Percentiles rank a stretch among this genome's conserved stretches.
These are phyloP conservation scores for Coemansia sp. DNA, from an alignment of 192 early-diverging fungal genomes.

Conservation along the genomic window DNA sequence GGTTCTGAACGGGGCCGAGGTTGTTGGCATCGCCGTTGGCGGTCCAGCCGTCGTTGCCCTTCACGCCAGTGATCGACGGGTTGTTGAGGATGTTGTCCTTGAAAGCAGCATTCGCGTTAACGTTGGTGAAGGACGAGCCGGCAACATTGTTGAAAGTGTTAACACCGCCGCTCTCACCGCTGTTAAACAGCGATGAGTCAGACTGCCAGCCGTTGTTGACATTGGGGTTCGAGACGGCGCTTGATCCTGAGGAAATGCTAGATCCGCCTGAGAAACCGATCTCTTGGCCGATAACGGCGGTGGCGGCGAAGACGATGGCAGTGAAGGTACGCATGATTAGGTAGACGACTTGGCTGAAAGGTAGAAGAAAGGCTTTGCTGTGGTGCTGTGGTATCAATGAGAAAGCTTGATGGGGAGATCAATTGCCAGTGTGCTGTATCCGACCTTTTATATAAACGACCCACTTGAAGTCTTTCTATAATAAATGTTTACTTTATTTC, in stretches of 20 bases:
- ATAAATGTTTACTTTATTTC: too few relatives aligned
- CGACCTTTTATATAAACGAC: too few relatives aligned
- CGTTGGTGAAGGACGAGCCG: constrained; percentile 41
- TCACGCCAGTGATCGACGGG: constrained; percentile 30
- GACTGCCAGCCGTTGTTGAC: constrained; percentile 52
- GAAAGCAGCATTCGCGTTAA: constrained; percentile 44
- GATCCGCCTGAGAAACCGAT: constrained; percentile 38
- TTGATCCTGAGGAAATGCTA: constrained; percentile 34
- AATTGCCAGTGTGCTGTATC: not conserved
- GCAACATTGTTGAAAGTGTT: constrained; percentile 45
- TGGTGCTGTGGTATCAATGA: not conserved
- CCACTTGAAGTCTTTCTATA: too few relatives aligned
- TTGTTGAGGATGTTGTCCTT: constrained; percentile 53
- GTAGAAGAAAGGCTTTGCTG: constrained; percentile 1
- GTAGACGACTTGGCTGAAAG: not conserved
- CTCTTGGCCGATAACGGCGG: constrained; percentile 34
- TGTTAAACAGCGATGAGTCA: constrained; percentile 34
- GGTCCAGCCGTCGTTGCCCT: constrained; percentile 51
- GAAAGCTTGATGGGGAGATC: not conserved
- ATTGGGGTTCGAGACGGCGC: constrained; percentile 47
- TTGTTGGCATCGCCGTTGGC: constrained; percentile 47
- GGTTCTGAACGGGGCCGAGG: constrained; percentile 48
- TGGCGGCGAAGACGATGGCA: constrained; percentile 30
- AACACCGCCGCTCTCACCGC: constrained; percentile 8
- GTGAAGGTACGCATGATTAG: constrained; percentile 39